A percentile compares a stretch with the other conserved stretches of the same genome.
phyloP scores from a whole-genome alignment of 1,139 yeast genomes.

The Yamadazyma kanchanaburiensis region DNA sequence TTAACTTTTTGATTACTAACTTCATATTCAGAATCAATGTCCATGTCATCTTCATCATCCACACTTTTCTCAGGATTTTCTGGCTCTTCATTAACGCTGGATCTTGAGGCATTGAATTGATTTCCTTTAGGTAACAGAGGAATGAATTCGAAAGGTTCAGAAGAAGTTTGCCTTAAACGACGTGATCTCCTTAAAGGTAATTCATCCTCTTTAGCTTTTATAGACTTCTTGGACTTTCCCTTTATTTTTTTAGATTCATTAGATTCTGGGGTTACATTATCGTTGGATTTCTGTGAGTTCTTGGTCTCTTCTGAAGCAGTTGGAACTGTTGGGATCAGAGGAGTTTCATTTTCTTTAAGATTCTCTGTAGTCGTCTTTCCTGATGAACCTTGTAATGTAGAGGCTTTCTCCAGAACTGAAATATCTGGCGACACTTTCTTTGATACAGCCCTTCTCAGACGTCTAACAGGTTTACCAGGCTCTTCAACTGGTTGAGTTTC shows the following conservation, averaged over 20 bases:
- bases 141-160: not conserved
- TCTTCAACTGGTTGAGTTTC: not conserved
- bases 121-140: constrained; percentile 2
- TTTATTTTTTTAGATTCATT: too few species aligned
- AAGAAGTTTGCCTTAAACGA: not conserved
- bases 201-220: not conserved
- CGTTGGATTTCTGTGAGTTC: too few species aligned
- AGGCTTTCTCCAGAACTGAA: too few species aligned
- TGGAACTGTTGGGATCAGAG: too few species aligned
- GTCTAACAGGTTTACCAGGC: not conserved
- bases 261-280: too few species aligned
- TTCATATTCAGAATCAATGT: too few species aligned
- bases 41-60: not conserved
- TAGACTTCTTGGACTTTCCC: not conserved
- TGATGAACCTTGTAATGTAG: too few species aligned
- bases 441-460: not conserved
- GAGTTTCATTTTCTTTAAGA: too few species aligned
- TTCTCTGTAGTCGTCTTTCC: too few species aligned
- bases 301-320: too few species aligned
- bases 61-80: not conserved
- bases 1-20: not conserved
- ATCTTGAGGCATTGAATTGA: not conserved
- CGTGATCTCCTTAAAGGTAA: constrained; percentile 1
- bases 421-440: not conserved
- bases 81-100: not conserved